These are phyloP conservation scores for Suhomyces ambrosiae DNA, from an alignment of 1,139 yeast genomes.

Conservation along the genomic window DNA sequence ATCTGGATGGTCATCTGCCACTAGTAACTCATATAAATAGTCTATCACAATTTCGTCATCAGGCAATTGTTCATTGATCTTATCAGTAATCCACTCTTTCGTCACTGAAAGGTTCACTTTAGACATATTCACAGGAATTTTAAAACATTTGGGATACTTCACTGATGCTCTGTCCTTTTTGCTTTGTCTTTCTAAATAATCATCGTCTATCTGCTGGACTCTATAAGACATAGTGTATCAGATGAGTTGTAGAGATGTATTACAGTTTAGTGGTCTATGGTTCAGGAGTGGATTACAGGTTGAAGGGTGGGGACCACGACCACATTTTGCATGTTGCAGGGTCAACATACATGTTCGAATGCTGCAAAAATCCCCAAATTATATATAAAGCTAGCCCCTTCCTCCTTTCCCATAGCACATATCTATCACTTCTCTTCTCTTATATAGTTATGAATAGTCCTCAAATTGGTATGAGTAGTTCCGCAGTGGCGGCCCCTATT, in stretches of 20 bases:
- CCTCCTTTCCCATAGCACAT: background rate
- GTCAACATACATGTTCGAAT: constrained; percentile 4
- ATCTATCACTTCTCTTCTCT: background rate
- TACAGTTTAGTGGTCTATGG: constrained; percentile 4
- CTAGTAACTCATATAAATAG: constrained; percentile 39
- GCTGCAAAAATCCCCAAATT: constrained; percentile 6
- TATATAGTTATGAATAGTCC: background rate
- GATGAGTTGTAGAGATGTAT: background rate
- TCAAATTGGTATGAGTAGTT: too few species aligned
- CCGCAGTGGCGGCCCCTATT: too few species aligned
- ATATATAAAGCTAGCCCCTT: constrained; percentile 3
- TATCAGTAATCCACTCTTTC: constrained; percentile 36
- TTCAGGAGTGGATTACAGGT: background rate
- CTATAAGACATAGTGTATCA: constrained; percentile 21
- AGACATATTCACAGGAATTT: constrained; percentile 29
- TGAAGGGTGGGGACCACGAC: too few species aligned
- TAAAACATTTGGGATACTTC: constrained; percentile 20
- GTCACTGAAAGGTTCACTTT: constrained; percentile 39
- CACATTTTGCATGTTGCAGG: too few species aligned
- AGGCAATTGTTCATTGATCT: constrained; percentile 36
- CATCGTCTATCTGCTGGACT: constrained; percentile 21
- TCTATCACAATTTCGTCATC: constrained; percentile 52
- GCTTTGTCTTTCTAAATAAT: constrained; percentile 11
- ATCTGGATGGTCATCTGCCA: constrained; percentile 32
- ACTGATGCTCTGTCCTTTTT: constrained; percentile 12